Conservation (phyloP, 2,329 filamentous ascomycete genomes). For the Tolypocladium endophyticum region DNA sequence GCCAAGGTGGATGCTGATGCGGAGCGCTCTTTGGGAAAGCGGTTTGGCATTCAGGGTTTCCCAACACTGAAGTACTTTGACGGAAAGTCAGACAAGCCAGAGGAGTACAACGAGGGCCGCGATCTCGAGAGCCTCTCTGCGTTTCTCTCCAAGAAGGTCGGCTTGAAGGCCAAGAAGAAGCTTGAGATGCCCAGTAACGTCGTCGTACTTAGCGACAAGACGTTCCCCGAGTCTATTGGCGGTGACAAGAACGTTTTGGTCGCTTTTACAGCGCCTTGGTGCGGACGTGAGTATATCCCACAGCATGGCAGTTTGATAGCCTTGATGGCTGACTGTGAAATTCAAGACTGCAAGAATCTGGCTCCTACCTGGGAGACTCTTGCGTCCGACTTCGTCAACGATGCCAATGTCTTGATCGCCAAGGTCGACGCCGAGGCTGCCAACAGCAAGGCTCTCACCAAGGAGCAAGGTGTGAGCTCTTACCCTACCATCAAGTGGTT, state of each 20-base stretch:
- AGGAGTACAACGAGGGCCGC: slow-evolving; percentile 77
- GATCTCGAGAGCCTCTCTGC: slow-evolving; percentile 75
- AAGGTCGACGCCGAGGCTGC: slow-evolving; percentile 92
- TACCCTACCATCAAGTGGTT: slow-evolving; percentile 99
- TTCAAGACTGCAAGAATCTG: slow-evolving; percentile 85
- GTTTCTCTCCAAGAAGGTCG: slow-evolving; percentile 82
- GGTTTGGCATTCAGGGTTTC: slow-evolving; percentile 86
- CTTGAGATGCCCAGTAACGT: slow-evolving; percentile 64
- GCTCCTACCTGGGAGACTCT: slow-evolving; percentile 85
- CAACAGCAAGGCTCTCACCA: slow-evolving; percentile 68
- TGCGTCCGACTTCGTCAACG: slow-evolving; percentile 68
- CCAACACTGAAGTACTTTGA: slow-evolving; percentile 97
- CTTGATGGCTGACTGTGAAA: neutral
- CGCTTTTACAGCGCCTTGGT: slow-evolving; percentile 97
- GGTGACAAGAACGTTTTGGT: slow-evolving; percentile 83
- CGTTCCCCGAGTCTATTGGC: slow-evolving; percentile 70
- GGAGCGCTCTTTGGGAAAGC: slow-evolving; percentile 73
- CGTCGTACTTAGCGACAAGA: slow-evolving; percentile 66
- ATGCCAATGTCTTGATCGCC: slow-evolving; percentile 73
- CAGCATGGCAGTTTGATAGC: neutral
- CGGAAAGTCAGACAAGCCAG: slow-evolving; percentile 77
- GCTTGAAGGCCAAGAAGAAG: slow-evolving; percentile 69
- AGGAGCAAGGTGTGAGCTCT: slow-evolving; percentile 66
- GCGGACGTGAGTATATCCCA: slow-evolving; percentile 67
- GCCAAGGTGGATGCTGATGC: slow-evolving; percentile 94